Percentiles rank a stretch among this genome's conserved stretches.
These are phyloP conservation scores for Chlorella vulgaris DNA, from an alignment of 139 green algal genomes.

Conservation along the genomic window DNA sequence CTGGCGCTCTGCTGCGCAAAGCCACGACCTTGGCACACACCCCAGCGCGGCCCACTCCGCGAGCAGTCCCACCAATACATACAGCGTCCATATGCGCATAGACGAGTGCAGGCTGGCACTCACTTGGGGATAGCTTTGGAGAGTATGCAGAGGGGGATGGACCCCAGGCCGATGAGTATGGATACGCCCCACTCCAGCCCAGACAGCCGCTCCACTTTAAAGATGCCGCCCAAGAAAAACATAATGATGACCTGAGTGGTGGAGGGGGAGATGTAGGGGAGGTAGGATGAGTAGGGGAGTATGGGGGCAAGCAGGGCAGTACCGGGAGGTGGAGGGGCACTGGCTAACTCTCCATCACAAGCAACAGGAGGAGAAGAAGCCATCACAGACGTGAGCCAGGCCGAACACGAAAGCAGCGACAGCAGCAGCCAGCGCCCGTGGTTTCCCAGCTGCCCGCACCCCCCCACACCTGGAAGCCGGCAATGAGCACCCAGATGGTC, in stretches of 20 bases:
- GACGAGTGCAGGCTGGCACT: not conserved
- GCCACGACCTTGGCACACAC: too few relatives aligned
- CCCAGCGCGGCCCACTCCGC: too few relatives aligned
- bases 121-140: constrained; percentile 38
- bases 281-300: not conserved
- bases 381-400: too few relatives aligned
- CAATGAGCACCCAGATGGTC: constrained; percentile 70
- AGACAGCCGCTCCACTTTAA: constrained; percentile 64
- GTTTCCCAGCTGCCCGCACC: not conserved
- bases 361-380: too few relatives aligned
- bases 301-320: too few relatives aligned
- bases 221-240: constrained; percentile 73
- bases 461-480: constrained; percentile 61
- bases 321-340: too few relatives aligned
- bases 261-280: not conserved
- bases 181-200: constrained; percentile 66
- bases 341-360: too few relatives aligned
- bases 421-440: too few relatives aligned
- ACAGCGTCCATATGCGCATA: too few relatives aligned
- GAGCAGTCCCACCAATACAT: too few relatives aligned
- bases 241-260: constrained; percentile 68
- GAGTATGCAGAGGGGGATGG: constrained; percentile 25
- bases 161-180: constrained; percentile 68
- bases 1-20: too few relatives aligned
- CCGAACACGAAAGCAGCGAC: too few relatives aligned